phyloP scores from a whole-genome alignment of 176 grass and related monocot species.

The Musa beccarii region DNA sequence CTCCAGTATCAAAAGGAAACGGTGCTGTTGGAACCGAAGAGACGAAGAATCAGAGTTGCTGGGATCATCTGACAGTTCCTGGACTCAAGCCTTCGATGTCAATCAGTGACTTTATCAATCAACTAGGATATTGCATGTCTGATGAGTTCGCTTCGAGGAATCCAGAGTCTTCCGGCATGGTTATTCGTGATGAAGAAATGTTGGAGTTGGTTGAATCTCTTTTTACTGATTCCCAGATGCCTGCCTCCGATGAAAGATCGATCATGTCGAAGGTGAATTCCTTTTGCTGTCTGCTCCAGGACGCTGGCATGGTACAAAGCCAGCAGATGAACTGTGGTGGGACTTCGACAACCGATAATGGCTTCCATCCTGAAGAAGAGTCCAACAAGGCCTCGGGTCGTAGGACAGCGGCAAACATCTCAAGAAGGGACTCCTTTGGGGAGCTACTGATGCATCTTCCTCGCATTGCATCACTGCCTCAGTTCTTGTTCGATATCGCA shows the following conservation, averaged over 20 bases:
- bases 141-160: conserved; percentile 41
- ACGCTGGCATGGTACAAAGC: conserved; percentile 1
- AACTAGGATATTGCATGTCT: conserved; percentile 47
- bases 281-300: conserved; percentile 62
- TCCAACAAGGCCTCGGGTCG: too few relatives aligned
- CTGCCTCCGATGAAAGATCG: conserved; percentile 40
- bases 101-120: conserved; percentile 46
- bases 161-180: background rate
- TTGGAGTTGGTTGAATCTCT: conserved; percentile 53
- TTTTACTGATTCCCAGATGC: conserved; percentile 45
- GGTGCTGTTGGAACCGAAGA: conserved; percentile 9
- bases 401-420: background rate
- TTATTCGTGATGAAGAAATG: conserved; percentile 12
- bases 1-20: conserved; percentile 22
- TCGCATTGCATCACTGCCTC: background rate
- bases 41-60: conserved; percentile 2
- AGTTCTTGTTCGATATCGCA: conserved; percentile 11
- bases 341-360: background rate
- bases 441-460: conserved; percentile 12
- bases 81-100: conserved; percentile 50
- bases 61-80: conserved; percentile 37
- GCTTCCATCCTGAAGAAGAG: background rate
- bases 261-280: conserved; percentile 83
- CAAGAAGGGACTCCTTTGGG: background rate
- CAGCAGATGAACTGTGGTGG: background rate